Base-by-base conservation (phyloP, 169 alveolate species). In the Babesia gibsoni region DNA sequence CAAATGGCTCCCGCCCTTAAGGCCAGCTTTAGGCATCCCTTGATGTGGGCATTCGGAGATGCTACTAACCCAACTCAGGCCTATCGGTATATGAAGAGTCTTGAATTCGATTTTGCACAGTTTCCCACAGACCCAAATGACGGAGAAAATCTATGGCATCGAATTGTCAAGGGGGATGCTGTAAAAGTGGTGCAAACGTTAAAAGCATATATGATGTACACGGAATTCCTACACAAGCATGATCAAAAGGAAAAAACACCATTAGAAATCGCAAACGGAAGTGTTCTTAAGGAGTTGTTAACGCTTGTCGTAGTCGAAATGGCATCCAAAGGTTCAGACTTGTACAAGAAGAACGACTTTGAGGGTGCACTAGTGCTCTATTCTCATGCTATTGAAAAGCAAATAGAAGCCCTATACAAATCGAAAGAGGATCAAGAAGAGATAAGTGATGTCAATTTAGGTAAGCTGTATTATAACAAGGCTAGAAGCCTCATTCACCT, bases 401-500 rank as follows among this genome's bases (percentile, higher is more conserved):
- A 85, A 50, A 53, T 81, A 27, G 69, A 74, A 23, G 67, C 66
- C 25, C 32, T 56, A n/a, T n/a, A 18, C 27, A 68, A 7, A n/a
- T 57, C 39, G 33, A 36, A 18, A n/a, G 32, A 12, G 14, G 27
- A 48, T 10, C 4, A 10, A 18, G 59, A 27, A 23, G 72, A 57
- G 4, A 25, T 4, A n/a, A 49, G 69, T 66, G 73, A 81, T 53
- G 78, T 67, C 30, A 87, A 82, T 68, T 52, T 87, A 39, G 92
- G 92, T 14, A 87, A 87, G 57, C 64, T 87, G 18, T 83, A 78
- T 52, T 87, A 87, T 63, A 87, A 87, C 70, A 82, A 82, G 79
- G 92, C 90, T 12, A 42, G 92, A 29, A 77, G 88, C 0, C 79
- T 87, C 45, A 78, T 87, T 83, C 92, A 87, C 64, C 65, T 87